Base-by-base conservation (phyloP, 2,329 filamentous ascomycete genomes). In the Cladophialophora chaetospira region DNA sequence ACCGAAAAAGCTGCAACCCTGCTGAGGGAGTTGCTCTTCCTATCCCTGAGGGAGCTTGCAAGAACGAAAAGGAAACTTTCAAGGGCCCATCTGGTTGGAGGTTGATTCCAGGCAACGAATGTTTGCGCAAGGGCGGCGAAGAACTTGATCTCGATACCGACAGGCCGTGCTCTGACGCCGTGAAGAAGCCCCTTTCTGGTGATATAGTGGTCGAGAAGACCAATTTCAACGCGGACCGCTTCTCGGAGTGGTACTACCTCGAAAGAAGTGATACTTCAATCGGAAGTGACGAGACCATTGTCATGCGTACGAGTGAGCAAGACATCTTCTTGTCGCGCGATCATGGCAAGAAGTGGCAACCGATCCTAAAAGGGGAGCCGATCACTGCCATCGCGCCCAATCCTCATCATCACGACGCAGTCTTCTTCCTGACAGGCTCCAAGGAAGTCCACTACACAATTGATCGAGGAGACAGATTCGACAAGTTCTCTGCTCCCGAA, bases 11-110 rank as follows among this genome's bases (percentile, higher is more conserved):
- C 60, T 97, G 94, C 70, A 78, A 85, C 21, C 80, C 82, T 5
- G 82, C 79, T 23, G 35, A 51, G 11, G 36, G 36, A 21, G 85
- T 83, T 0, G 77, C 82, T 2, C 71, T 96, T 40, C 71, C 78
- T 2, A 77, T 85, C 1, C 91, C 92, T 0, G 81, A 88, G 44
- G 89, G 84, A 5, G 81, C 83, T 25, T 99, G 94, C 73, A 84
- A 88, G 68, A 81, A 85, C 38, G 78, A 82, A 2, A 82, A 86
- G 6, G 87, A 88, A 57, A 91, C 79, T 1, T 99, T 91, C 74
- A 86, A 82, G 73, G 94, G 91, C 10, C 88, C 88, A 2, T 96
- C 92, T 26, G 94, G 94, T 23, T 99, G 91, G 83, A 86, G 93
- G 57, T 81, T 93, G 65, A 97, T 99, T 58, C 93, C 94, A 0